Base-by-base conservation (phyloP, 768 basidiomycete species). In the Asterophora parasitica region DNA sequence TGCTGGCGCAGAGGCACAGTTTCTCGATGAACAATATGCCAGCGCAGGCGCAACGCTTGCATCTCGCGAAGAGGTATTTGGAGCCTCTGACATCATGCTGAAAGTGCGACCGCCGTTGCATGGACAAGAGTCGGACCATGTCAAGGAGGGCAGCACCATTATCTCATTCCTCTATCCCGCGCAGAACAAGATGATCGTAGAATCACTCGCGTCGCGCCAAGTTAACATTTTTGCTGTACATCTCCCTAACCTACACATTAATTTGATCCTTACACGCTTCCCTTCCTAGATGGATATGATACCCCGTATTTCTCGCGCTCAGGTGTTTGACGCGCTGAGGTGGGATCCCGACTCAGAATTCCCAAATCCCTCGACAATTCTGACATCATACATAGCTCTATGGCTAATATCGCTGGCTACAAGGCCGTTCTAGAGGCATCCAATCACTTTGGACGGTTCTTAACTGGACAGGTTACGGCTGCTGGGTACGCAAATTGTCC, bases 371-470 rank as follows among this genome's bases (percentile, higher is more conserved):
- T 23, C 23, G 23, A 3, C 23, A 1, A 48, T 46, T 13, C 40
- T 41, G 44, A 34, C 52, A 26, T 46, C n/a, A 37, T 35, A 13
- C 46, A 5, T 47, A 91, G 91, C 58, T 92, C 89, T 19, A 93
- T 93, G 91, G 83, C 86, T n/a, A 93, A 92, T 61, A 92, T 91
- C 34, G 79, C 89, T n/a, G 91, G 91, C 10, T 93, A 93, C 65
- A 91, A 93, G 64, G 91, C 91, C 33, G 89, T 93, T 39, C 65
- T 93, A 61, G 91, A 93, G 64, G 91, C 91, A 26, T 88, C 89
- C 19, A 92, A 90, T 63, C 79, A 88, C 60, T 93, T 93, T 58
- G 90, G 90, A 58, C 75, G 91, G 56, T 92, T 90, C 69, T 72
- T 93, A 55, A 91, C 91, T 28, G 91, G 91, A 58, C 91, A 93